Evolutionary conservation across 2,329 filamentous ascomycete genomes (phyloP), one percentile per base, ranked within the genome.

Genomic region (Pseudogymnoascus sp.): DNA sequence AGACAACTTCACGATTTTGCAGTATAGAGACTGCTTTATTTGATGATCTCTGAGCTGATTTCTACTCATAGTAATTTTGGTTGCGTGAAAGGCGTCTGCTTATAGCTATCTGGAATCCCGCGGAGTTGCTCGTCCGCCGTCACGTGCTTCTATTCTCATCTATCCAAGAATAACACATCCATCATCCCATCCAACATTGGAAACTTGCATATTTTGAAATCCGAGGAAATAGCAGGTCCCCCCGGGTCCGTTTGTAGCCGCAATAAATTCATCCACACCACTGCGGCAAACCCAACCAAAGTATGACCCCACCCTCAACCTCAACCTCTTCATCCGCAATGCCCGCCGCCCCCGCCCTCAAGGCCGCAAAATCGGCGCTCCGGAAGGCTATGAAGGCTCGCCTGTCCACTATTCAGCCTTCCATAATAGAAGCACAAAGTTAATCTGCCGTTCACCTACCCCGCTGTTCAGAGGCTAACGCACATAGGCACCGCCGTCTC

Each of bases 351-450:
- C 28, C 50, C 50, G 3, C 19, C 35, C 31, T 61, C 35, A 38
- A 61, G 38, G 21, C 59, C 19, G 33, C 59, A 38, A 61, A 61
- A 40, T 38, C 59, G 33, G 59, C 59, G 15, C 59, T 61, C 33
- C 33, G 59, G 6, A 61, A 61, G 9, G 21, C 21, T 3, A 40
- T 40, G 15, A 61, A 61, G 31, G 13, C 59, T 11, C 59, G 59
- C 13, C 59, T 61, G 17, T 61, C 59, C 13, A 40, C 59, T 11
- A 13, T 61, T 1, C 59, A 38, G 11, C 35, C 33, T 9, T 61
- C 59, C 5, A 38, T 10, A 5, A 61, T 61, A 38, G 59, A 61
- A 38, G 7, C n/a, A 15, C 59, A 61, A 61, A 61, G 59, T 61
- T 17, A 38, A n/a, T 40, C 33, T 40, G 21, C 35, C 11, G 13